Base-by-base conservation (phyloP, 345 rosid genomes). In the Citrus hindsii region DNA sequence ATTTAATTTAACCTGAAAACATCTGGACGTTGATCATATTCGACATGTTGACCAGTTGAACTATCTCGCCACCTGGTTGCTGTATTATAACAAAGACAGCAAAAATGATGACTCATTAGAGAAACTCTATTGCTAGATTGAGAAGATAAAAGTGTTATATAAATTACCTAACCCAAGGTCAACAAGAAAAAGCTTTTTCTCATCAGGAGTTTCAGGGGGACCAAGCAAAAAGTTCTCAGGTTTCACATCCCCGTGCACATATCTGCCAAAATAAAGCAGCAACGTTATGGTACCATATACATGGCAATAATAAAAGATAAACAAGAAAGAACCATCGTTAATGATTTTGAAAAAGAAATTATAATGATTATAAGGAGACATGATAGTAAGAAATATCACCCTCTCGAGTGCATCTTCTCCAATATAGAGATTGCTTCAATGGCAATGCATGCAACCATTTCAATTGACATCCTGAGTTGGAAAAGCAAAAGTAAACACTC, bases 151-250 rank as follows among this genome's bases (percentile, higher is more conserved):
- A 16, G 72, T 25, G 65, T 25, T 40, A 18, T n/a, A 75, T 18
- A 70, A 63, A 81, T 63, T 82, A 96, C 98, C 97, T 84, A 96
- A 85, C 60, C 98, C 99, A 65, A 94, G 90, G 83, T 96, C 99
- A 48, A 96, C 97, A 81, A 96, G 94, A 71, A 92, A 94, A 76
- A 96, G 91, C 76, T 91, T 95, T 82, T 92, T 95, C 83, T 90
- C 98, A 62, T 93, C 98, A 64, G 88, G 87, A 61, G 97, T 88
- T 84, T 97, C 93, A 0, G 95, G 89, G 51, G 92, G 85, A 32
- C 99, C 99, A 80, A 96, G 96, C 87, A 96, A 87, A 78, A 96
- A 94, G 79, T 96, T 96, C 88, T 94, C 98, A 30, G 99, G 99
- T 79, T 96, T 96, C 14, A 96, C 97, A 88, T 96, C 99, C 63